phyloP scores from a whole-genome alignment of 352 stramenopile species.

The Phytophthora kernoviae region DNA sequence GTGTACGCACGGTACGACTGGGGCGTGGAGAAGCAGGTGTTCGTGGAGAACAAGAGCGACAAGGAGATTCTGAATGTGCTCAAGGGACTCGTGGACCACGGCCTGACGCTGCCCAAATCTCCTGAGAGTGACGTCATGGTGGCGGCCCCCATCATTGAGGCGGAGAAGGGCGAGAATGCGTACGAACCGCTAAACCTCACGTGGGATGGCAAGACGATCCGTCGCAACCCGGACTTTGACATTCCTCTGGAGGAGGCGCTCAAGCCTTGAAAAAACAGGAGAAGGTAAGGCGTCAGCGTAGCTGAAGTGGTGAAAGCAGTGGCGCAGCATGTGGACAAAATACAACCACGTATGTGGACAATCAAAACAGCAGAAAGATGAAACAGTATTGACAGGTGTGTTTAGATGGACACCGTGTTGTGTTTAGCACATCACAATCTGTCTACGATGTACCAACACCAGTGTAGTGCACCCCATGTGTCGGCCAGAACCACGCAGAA shows the following conservation, averaged over 20 bases:
- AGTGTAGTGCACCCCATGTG: too few species aligned
- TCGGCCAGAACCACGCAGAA: constrained; percentile 3
- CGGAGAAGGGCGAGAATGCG: constrained; percentile 61
- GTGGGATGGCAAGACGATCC: constrained; percentile 81
- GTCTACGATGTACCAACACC: constrained; percentile 20
- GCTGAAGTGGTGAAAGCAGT: constrained; percentile 5
- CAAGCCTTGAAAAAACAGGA: constrained; percentile 35
- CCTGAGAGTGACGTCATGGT: constrained; percentile 85
- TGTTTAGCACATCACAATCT: constrained; percentile 20
- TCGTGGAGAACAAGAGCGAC: constrained; percentile 82
- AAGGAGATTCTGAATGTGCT: constrained; percentile 80
- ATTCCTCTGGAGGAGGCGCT: constrained; percentile 73
- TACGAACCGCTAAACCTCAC: constrained; percentile 86
- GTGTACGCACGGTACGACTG: constrained; percentile 88
- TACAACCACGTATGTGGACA: constrained; percentile 20
- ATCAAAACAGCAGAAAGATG: constrained; percentile 32
- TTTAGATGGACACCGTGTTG: constrained; percentile 25
- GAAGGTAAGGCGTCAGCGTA: background rate
- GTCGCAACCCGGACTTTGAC: constrained; percentile 86
- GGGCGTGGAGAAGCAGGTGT: constrained; percentile 85
- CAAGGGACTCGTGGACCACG: constrained; percentile 79
- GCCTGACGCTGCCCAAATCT: constrained; percentile 77
- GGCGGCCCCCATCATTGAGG: constrained; percentile 76
- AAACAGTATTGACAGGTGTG: constrained; percentile 29
- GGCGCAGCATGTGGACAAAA: constrained; percentile 4